Conservation (phyloP, 2,329 filamentous ascomycete species). For the Xylariales sp. region DNA sequence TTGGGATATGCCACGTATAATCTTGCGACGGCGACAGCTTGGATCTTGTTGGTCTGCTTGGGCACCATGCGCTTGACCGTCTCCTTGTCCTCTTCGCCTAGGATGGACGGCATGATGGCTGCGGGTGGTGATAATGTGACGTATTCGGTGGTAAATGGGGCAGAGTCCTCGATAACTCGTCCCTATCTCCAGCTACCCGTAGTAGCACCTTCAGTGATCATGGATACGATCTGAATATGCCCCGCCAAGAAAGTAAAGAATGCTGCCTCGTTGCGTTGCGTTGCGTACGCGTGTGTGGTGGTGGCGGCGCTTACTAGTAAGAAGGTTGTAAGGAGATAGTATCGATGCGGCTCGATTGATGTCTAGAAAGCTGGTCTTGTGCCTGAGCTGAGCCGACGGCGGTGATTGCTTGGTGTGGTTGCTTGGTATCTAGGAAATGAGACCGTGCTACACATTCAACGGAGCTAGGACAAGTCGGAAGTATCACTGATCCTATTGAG, state of each 20-base stretch:
- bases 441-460: no score
- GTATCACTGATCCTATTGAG: no score
- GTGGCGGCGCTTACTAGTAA: slow-evolving; percentile 8
- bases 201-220: slow-evolving; percentile 7
- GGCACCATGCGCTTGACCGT: slow-evolving; percentile 92
- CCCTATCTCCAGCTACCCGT: slow-evolving; percentile 8
- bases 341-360: no score
- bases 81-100: slow-evolving; percentile 92
- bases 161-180: slow-evolving; percentile 3
- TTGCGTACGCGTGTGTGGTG: slow-evolving; percentile 7
- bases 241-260: neutral
- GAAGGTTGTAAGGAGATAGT: slow-evolving; percentile 1
- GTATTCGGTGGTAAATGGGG: slow-evolving; percentile 2
- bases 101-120: slow-evolving; percentile 57
- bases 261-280: slow-evolving; percentile 8
- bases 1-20: slow-evolving; percentile 92
- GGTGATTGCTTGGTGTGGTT: no score
- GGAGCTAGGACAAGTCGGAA: no score
- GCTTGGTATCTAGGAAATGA: slow-evolving; percentile 1
- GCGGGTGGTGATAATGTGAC: slow-evolving; percentile 14
- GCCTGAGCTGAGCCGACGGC: no score
- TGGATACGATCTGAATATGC: slow-evolving; percentile 5
- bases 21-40: slow-evolving; percentile 86
- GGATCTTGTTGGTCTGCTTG: slow-evolving; percentile 94
- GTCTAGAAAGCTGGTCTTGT: no score